Evolutionary conservation across 2,329 filamentous ascomycete genomes (phyloP).

Genomic region (Botrytis cinerea): DNA sequence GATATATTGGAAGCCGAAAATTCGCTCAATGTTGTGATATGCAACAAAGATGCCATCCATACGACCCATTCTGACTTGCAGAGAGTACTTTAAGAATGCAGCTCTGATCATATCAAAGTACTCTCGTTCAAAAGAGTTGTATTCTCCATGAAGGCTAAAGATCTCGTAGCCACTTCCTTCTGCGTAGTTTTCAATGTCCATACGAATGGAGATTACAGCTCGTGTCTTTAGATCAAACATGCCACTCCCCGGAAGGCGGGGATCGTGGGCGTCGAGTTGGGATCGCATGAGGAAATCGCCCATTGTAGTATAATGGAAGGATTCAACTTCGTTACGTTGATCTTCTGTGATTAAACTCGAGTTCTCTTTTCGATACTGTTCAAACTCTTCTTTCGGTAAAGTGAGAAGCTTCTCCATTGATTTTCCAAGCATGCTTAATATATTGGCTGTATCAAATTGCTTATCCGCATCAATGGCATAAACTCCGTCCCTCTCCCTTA

Average conservation of each 20-base stretch:
- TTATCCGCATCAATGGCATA: conserved; percentile 98
- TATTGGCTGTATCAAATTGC: conserved; percentile 79
- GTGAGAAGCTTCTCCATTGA: conserved; percentile 97
- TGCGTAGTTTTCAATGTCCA: conserved; percentile 74
- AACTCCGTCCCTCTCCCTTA: conserved; percentile 77
- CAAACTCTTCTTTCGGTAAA: conserved; percentile 76
- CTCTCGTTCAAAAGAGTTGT: conserved; percentile 91
- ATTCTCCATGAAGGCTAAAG: conserved; percentile 70
- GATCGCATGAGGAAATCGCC: conserved; percentile 93
- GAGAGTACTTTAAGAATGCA: conserved; percentile 93
- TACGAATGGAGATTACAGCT: conserved; percentile 87
- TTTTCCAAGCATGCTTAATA: conserved; percentile 89
- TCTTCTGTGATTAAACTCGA: conserved; percentile 70
- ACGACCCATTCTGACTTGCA: conserved; percentile 93
- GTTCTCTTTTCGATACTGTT: conserved; percentile 73
- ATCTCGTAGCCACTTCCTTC: conserved; percentile 87
- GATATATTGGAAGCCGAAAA: conserved; percentile 98
- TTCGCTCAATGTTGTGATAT: conserved; percentile 90
- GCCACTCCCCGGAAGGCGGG: conserved; percentile 81
- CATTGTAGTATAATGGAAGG: conserved; percentile 84
- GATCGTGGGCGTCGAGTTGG: conserved; percentile 88
- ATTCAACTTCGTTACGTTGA: conserved; percentile 70
- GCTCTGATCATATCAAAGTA: conserved; percentile 96
- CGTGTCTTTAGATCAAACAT: conserved; percentile 97
- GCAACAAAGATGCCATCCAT: conserved; percentile 99